Evolutionary conservation across 2,329 filamentous ascomycete genomes (phyloP).

Genomic region (Fusarium verrucosum): DNA sequence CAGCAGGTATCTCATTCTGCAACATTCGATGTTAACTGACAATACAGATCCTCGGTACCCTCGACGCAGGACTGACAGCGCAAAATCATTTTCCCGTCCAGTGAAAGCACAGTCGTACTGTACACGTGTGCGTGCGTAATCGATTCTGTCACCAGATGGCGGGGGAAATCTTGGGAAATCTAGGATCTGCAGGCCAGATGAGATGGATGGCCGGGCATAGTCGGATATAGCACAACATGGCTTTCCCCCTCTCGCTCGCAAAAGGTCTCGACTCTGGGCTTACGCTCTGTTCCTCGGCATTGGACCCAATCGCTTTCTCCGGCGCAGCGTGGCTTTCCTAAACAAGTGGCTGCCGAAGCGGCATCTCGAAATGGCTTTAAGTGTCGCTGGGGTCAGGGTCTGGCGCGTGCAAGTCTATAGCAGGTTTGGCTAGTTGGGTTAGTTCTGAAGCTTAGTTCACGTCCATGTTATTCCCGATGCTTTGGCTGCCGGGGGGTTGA

Average conservation of each 20-base stretch:
- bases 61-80: neutral
- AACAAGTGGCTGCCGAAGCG: constrained; percentile 12
- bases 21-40: neutral
- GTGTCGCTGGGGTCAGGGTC: neutral
- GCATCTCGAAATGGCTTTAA: constrained; percentile 1
- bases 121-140: constrained; percentile 6
- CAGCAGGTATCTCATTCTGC: neutral
- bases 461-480: constrained; percentile 39
- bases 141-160: neutral
- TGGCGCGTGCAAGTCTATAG: constrained; percentile 7
- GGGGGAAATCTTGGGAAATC: constrained; percentile 13
- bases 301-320: constrained; percentile 8
- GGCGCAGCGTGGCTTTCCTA: constrained; percentile 20
- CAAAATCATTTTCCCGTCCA: neutral
- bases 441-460: constrained; percentile 22
- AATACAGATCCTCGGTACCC: neutral
- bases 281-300: constrained; percentile 1
- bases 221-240: constrained; percentile 1
- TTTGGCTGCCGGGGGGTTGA: neutral
- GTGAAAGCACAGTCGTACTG: neutral
- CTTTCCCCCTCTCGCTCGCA: constrained; percentile 1
- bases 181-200: constrained; percentile 29
- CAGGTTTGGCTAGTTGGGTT: constrained; percentile 24
- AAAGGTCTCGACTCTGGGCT: neutral
- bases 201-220: constrained; percentile 30